These are phyloP conservation scores for Globisporangium recalcitrans DNA, from an alignment of 352 stramenopile species.

Conservation along the genomic window DNA sequence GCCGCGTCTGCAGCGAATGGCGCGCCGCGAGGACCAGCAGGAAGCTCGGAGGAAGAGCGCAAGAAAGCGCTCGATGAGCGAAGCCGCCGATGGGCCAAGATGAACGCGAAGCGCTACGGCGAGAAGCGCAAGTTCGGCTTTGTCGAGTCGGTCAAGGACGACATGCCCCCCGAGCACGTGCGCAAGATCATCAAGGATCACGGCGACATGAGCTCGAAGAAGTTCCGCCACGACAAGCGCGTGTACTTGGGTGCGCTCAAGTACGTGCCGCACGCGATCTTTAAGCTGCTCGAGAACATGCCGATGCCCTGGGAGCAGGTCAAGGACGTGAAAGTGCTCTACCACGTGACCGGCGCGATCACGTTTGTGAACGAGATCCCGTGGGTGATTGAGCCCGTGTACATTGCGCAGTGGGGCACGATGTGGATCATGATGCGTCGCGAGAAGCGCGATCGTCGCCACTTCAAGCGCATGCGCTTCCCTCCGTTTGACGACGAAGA, in stretches of 20 bases:
- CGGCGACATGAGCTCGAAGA: slow-evolving; percentile 99
- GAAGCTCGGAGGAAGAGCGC: slow-evolving; percentile 44
- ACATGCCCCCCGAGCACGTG: slow-evolving; percentile 95
- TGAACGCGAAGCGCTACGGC: slow-evolving; percentile 93
- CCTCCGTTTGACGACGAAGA: slow-evolving; percentile 99
- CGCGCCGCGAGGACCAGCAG: slow-evolving; percentile 14
- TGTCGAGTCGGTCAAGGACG: slow-evolving; percentile 89
- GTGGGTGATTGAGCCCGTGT: slow-evolving; percentile 99
- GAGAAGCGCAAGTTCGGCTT: slow-evolving; percentile 93
- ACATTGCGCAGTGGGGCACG: slow-evolving; percentile 99
- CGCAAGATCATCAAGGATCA: slow-evolving; percentile 99
- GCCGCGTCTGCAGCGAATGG: slow-evolving; percentile 6
- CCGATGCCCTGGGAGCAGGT: slow-evolving; percentile 99
- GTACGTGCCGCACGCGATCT: slow-evolving; percentile 99
- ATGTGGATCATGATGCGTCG: slow-evolving; percentile 99
- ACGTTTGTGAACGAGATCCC: slow-evolving; percentile 99
- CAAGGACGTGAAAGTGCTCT: slow-evolving; percentile 98
- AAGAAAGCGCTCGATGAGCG: slow-evolving; percentile 72
- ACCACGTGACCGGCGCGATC: slow-evolving; percentile 99
- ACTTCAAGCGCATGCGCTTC: slow-evolving; percentile 99
- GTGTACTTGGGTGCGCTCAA: slow-evolving; percentile 99
- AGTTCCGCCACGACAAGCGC: slow-evolving; percentile 98
- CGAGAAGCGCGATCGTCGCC: slow-evolving; percentile 97
- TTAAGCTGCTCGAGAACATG: slow-evolving; percentile 99
- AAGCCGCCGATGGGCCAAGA: slow-evolving; percentile 78